Percentiles rank a stretch among this genome's conserved stretches.
Conservation (phyloP, 257 asterid genomes). For the Paraleonurus japonicus region DNA sequence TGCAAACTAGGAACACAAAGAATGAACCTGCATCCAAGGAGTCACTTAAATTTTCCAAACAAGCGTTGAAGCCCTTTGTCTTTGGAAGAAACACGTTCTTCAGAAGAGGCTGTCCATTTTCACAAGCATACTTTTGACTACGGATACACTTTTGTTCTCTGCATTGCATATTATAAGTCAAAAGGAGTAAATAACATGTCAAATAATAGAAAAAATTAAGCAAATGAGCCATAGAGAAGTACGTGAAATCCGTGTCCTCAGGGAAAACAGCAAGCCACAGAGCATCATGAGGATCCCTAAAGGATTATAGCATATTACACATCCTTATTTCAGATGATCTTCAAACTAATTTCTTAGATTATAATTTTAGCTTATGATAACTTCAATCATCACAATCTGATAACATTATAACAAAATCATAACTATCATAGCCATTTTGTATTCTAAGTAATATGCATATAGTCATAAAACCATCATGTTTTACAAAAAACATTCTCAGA, state of each 20-base stretch:
- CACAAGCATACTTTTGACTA: conserved; percentile 76
- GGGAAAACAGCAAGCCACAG: conserved; percentile 96
- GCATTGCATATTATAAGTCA: conserved; percentile 27
- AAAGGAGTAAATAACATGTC: neutral
- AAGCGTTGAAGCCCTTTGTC: conserved; percentile 75
- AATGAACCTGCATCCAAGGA: conserved; percentile 84
- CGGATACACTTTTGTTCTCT: conserved; percentile 85
- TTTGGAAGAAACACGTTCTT: conserved; percentile 85
- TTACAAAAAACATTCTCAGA: too few species aligned
- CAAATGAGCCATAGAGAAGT: conserved; percentile 17
- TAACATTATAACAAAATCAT: too few species aligned
- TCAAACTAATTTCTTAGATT: too few species aligned
- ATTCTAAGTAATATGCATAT: too few species aligned
- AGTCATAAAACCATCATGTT: too few species aligned
- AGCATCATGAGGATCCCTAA: conserved; percentile 58
- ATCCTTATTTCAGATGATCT: conserved; percentile 48
- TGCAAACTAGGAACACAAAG: conserved; percentile 4
- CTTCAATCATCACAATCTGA: too few species aligned
- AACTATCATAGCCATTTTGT: too few species aligned
- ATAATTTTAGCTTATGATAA: too few species aligned
- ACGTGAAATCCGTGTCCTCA: conserved; percentile 98
- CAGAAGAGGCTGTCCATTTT: conserved; percentile 70
- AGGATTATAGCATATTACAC: conserved; percentile 52
- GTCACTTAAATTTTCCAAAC: conserved; percentile 61
- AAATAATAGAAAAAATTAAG: neutral